Evolutionary conservation across 345 rosid genomes (phyloP).

Genomic region (Eucalyptus victrix): DNA sequence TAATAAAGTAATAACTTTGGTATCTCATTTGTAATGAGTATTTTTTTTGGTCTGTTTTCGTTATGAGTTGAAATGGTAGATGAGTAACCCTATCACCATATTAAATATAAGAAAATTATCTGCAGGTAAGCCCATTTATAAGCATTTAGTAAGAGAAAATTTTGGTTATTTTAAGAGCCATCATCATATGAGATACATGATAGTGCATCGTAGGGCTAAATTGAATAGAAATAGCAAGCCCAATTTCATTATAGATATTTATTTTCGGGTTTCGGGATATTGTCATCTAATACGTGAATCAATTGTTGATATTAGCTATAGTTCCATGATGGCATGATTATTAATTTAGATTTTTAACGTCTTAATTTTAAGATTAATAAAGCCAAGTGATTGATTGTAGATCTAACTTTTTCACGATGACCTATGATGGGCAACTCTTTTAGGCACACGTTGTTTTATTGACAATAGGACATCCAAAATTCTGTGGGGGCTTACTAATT

Average conservation of each 20-base stretch:
- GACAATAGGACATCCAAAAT: fast-evolving
- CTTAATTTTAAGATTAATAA: background rate
- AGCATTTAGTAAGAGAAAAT: no score
- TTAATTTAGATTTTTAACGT: background rate
- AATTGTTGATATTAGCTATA: background rate
- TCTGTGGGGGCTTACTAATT: fast-evolving
- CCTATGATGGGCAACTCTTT: background rate
- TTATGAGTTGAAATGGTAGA: no score
- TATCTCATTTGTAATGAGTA: background rate
- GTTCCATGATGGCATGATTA: background rate
- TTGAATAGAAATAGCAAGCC: background rate
- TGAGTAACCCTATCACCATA: no score
- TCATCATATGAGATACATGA: background rate
- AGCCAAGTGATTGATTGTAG: fast-evolving
- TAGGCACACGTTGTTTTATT: background rate
- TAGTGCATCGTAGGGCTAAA: background rate
- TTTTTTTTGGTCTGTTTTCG: no score
- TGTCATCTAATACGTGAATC: background rate
- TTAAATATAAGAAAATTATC: no score
- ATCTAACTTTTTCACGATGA: background rate
- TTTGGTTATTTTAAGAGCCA: no score
- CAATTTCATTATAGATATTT: no score
- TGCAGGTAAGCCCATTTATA: no score
- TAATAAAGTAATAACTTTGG: no score
- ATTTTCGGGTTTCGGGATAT: background rate